Base-by-base conservation (phyloP, 345 rosid genomes). In the Rhodomyrtus tomentosa region DNA sequence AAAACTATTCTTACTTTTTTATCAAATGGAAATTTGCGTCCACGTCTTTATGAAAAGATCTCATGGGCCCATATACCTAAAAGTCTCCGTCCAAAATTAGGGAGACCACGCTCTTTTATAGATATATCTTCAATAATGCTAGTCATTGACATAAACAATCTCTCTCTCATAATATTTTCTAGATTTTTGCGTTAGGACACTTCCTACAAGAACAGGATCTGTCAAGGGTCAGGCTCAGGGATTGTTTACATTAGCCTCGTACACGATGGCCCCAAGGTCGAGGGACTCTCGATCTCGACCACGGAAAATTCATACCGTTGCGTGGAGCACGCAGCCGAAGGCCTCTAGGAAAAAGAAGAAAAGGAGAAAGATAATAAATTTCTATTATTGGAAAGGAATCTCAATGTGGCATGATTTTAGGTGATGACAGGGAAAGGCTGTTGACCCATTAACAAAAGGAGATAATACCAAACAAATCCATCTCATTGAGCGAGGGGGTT, bases 391-490 rank as follows among this genome's bases (percentile, higher is more conserved):
- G 95, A 93, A 96, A 90, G 85, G 96, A 93, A 94, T 95, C 91
- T 94, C 85, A 91, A 90, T 90, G 92, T 88, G 93, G 98, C 96
- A 92, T 92, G 90, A 91, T 91, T 93, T 90, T 95, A 93, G 98
- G 98, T 94, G 95, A 91, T 94, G 98, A 93, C 91, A 93, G 86
- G 94, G 93, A 93, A 88, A 85, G 90, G 99, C 94, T 91, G 98
- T 89, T 93, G 98, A 96, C 98, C 93, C 86, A 91, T 93, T 96
- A 96, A 96, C 98, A 89, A 93, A 88, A 88, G 87, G 88, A 87
- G 97, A 95, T 94, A 95, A 94, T 89, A 93, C 93, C 93, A 95
- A 94, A 93, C 92, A 89, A 93, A 89, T 89, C 93, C 91, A 90
- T 87, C 93, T 90, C 86, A 88, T 85, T 80, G 50, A 38, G 87